Conservation (phyloP, 768 basidiomycete species). For the Termitomyces titanicus region DNA sequence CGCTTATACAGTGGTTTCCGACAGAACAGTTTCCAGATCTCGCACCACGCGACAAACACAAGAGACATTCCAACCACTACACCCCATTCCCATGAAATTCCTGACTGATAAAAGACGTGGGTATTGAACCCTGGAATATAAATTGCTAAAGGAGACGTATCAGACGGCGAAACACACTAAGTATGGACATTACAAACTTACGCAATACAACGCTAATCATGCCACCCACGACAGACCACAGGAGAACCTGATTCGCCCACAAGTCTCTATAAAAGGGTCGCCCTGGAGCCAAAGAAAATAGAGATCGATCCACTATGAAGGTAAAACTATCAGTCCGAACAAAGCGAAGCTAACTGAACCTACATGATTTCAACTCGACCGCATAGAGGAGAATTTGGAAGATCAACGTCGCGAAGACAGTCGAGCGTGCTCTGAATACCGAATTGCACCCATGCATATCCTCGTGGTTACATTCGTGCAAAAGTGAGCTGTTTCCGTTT, state of each 20-base stretch:
- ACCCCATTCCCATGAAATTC: conserved; percentile 38
- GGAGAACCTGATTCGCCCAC: conserved; percentile 30
- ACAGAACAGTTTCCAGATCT: conserved; percentile 34
- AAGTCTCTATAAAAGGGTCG: conserved; percentile 31
- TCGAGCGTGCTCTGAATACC: conserved; percentile 34
- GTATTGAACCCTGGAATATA: conserved; percentile 36
- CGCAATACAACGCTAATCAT: conserved; percentile 35
- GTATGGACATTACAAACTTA: conserved; percentile 17
- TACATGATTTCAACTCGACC: conserved; percentile 35
- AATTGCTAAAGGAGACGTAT: conserved; percentile 21
- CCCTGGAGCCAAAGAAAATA: conserved; percentile 33
- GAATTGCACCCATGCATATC: conserved; percentile 21
- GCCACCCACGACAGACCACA: conserved; percentile 30
- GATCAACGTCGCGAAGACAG: conserved; percentile 34
- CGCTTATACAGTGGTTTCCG: conserved; percentile 25
- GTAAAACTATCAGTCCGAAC: not conserved
- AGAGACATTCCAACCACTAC: conserved; percentile 33
- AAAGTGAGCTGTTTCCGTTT: conserved; percentile 24
- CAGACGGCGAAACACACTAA: not conserved
- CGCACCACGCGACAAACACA: conserved; percentile 31
- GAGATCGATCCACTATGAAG: conserved; percentile 31
- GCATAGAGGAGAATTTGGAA: conserved; percentile 34
- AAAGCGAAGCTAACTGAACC: conserved; percentile 6
- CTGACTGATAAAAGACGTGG: conserved; percentile 33
- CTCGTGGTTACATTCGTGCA: conserved; percentile 27